These are phyloP conservation scores for Eutypella sp. DNA, from an alignment of 2,329 filamentous ascomycete species.

Conservation along the genomic window DNA sequence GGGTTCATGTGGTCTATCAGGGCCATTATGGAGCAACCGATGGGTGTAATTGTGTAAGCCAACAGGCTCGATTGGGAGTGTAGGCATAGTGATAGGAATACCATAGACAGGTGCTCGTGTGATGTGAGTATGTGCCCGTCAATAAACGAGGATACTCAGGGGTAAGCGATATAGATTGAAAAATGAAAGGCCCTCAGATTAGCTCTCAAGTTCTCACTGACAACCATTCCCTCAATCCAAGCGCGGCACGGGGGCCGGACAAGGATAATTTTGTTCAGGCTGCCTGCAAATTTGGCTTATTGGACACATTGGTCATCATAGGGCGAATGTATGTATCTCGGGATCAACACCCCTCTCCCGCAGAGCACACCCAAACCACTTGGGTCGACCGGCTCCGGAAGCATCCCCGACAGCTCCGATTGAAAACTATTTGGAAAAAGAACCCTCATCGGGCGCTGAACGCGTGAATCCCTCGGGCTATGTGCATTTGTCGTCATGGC, in stretches of 20 bases:
- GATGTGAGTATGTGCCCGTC: neutral
- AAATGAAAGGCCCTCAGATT: slow-evolving; percentile 45
- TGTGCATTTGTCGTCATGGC: slow-evolving; percentile 24
- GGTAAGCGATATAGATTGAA: neutral
- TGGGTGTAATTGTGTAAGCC: no score
- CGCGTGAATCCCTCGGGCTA: slow-evolving; percentile 15
- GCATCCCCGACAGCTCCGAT: slow-evolving; percentile 42
- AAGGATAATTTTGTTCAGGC: slow-evolving; percentile 24
- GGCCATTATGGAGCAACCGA: no score
- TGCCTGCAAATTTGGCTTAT: slow-evolving; percentile 57
- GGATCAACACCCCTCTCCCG: slow-evolving; percentile 5
- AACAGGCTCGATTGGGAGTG: no score
- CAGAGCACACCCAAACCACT: slow-evolving; percentile 6
- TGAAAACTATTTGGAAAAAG: slow-evolving; percentile 48
- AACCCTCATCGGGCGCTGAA: slow-evolving; percentile 19
- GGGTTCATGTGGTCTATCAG: no score
- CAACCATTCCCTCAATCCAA: slow-evolving; percentile 33
- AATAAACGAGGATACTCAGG: neutral
- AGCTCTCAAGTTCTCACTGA: slow-evolving; percentile 52
- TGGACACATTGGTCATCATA: slow-evolving; percentile 48
- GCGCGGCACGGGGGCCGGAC: slow-evolving; percentile 5
- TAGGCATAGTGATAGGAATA: no score
- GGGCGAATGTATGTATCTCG: slow-evolving; percentile 25
- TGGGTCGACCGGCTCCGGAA: slow-evolving; percentile 12
- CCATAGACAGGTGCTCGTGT: no score